Evolutionary conservation across 257 asterid genomes (phyloP).

Genomic region (Striga asiatica): DNA sequence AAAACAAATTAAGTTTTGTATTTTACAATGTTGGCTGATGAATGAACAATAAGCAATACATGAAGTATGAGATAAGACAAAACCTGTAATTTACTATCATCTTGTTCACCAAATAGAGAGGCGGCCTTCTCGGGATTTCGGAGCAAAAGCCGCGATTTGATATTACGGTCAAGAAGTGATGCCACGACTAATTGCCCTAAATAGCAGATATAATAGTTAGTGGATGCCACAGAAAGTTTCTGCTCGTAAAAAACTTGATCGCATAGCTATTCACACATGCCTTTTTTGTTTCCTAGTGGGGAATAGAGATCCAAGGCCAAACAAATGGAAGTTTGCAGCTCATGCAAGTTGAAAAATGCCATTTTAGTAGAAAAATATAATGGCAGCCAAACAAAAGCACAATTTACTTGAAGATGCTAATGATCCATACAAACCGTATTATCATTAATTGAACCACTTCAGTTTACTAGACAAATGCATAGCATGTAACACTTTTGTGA

Average conservation of each 20-base stretch:
- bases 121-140: slow-evolving; percentile 69
- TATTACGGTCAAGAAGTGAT: slow-evolving; percentile 55
- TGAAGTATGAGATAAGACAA: slow-evolving; percentile 1
- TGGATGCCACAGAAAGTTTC: background rate
- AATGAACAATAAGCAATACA: background rate
- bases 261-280: background rate
- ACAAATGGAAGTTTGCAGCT: background rate
- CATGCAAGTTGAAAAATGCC: background rate
- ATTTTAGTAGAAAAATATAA: background rate
- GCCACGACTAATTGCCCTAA: slow-evolving; percentile 93
- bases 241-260: too few species aligned
- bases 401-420: background rate
- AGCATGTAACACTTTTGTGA: background rate
- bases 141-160: slow-evolving; percentile 59
- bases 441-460: background rate
- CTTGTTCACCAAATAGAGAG: slow-evolving; percentile 68
- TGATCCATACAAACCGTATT: background rate
- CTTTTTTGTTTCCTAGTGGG: background rate
- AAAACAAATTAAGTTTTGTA: background rate
- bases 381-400: background rate
- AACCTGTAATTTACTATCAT: slow-evolving; percentile 67
- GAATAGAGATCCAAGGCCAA: background rate
- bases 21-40: background rate
- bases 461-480: background rate
- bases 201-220: slow-evolving; percentile 13